phyloP scores from a whole-genome alignment of 1,139 yeast genomes.

The Diutina mesorugosa region DNA sequence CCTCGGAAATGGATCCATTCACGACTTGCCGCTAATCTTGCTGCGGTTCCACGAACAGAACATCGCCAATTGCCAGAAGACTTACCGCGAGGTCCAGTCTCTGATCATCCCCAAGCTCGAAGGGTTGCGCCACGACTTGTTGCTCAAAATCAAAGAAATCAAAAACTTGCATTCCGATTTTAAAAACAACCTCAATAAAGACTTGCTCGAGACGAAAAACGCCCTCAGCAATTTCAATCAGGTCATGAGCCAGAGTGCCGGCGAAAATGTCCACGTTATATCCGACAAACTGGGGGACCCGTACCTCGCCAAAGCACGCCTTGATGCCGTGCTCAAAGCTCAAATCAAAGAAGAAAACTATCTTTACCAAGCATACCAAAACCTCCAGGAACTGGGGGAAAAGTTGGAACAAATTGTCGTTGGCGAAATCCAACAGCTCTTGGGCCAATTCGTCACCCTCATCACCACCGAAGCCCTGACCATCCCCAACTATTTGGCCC shows the following conservation, averaged over 20 bases:
- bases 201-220: slow-evolving; percentile 47
- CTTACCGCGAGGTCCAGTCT: slow-evolving; percentile 58
- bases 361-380: slow-evolving; percentile 76
- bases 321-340: slow-evolving; percentile 66
- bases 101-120: slow-evolving; percentile 75
- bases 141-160: slow-evolving; percentile 80
- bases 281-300: slow-evolving; percentile 54
- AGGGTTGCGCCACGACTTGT: slow-evolving; percentile 68
- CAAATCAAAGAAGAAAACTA: slow-evolving; percentile 79
- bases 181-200: slow-evolving; percentile 59
- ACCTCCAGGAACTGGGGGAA: slow-evolving; percentile 78
- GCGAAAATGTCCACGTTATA: slow-evolving; percentile 20
- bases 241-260: not conserved
- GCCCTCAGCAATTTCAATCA: slow-evolving; percentile 33
- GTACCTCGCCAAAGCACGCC: slow-evolving; percentile 52
- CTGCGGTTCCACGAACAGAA: slow-evolving; percentile 64
- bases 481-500: slow-evolving; percentile 50
- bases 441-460: slow-evolving; percentile 57
- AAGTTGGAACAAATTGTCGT: slow-evolving; percentile 84
- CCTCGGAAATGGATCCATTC: slow-evolving; percentile 68
- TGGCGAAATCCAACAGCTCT: slow-evolving; percentile 71
- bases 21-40: slow-evolving; percentile 67
- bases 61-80: slow-evolving; percentile 51
- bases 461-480: slow-evolving; percentile 59
- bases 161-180: slow-evolving; percentile 73